Percentiles rank a stretch among this genome's conserved stretches.
phyloP scores from a whole-genome alignment of 1,284 basidiomycete genomes.

The Uromyces viciae-fabae region DNA sequence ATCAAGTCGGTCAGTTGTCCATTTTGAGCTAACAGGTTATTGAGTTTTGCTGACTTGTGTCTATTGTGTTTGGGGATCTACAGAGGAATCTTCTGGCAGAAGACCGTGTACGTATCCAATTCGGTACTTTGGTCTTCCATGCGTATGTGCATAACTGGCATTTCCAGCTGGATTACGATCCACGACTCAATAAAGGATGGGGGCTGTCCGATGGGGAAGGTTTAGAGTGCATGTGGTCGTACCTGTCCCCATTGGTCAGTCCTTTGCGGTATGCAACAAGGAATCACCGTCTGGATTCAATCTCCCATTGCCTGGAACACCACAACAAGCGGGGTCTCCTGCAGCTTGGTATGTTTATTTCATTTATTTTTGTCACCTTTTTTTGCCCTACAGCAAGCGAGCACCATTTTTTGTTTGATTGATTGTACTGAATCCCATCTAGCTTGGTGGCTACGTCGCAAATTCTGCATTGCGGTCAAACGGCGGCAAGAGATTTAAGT shows the following conservation, averaged over 20 bases:
- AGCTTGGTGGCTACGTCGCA: background rate
- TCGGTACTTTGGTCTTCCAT: constrained; percentile 8
- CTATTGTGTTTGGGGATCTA: background rate
- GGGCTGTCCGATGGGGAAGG: constrained; percentile 8
- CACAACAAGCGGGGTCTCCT: background rate
- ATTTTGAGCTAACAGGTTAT: no score
- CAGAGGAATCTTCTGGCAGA: background rate
- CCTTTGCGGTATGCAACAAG: background rate
- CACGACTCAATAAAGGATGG: background rate
- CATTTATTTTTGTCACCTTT: no score
- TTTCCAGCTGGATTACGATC: constrained; percentile 4
- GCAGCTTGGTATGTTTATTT: no score
- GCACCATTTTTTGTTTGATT: background rate
- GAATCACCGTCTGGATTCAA: background rate
- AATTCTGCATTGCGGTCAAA: background rate
- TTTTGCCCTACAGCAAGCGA: background rate
- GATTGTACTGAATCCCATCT: background rate
- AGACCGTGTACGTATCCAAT: background rate
- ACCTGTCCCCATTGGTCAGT: background rate
- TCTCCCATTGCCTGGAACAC: background rate
- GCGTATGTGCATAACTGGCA: constrained; percentile 22
- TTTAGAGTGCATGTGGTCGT: background rate
- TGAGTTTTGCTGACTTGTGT: no score
- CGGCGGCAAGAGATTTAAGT: background rate
- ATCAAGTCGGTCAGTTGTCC: no score